phyloP scores from a whole-genome alignment of 208 protist genomes.

The Ichthyophonus hoferi region DNA sequence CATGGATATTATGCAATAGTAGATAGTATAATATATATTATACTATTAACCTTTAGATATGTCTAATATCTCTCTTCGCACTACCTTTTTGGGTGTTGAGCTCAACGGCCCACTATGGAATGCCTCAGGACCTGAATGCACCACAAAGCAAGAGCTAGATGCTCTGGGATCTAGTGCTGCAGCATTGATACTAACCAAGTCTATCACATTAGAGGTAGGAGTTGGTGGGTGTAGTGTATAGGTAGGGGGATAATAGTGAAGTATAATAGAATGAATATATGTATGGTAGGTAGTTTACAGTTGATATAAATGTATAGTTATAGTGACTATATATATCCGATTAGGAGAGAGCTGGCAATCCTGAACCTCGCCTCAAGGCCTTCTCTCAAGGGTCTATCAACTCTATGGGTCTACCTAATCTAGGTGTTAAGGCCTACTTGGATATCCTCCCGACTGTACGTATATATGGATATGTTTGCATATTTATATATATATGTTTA shows the following conservation, averaged over 20 bases:
- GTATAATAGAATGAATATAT: too few species aligned
- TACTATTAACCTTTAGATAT: neutral
- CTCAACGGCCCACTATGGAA: neutral
- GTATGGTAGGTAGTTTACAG: too few species aligned
- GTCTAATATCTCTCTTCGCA: neutral
- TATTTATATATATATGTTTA: too few species aligned
- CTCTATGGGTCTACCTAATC: neutral
- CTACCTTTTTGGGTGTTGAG: neutral
- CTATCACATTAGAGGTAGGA: neutral
- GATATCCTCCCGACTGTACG: neutral
- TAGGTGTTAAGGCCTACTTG: neutral
- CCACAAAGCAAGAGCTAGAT: neutral
- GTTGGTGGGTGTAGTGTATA: too few species aligned
- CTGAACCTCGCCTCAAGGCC: neutral
- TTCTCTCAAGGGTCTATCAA: neutral
- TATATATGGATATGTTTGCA: too few species aligned
- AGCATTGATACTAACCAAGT: neutral
- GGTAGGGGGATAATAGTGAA: too few species aligned
- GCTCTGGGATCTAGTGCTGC: neutral
- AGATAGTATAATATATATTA: too few species aligned
- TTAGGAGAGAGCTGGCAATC: neutral
- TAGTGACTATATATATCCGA: too few species aligned
- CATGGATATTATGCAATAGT: too few species aligned
- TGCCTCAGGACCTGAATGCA: neutral
- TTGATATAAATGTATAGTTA: too few species aligned